Evolutionary conservation across 176 grass and related monocot genomes (phyloP), one percentile per base, ranked within the genome.

Genomic region (Oryza officinalis): DNA sequence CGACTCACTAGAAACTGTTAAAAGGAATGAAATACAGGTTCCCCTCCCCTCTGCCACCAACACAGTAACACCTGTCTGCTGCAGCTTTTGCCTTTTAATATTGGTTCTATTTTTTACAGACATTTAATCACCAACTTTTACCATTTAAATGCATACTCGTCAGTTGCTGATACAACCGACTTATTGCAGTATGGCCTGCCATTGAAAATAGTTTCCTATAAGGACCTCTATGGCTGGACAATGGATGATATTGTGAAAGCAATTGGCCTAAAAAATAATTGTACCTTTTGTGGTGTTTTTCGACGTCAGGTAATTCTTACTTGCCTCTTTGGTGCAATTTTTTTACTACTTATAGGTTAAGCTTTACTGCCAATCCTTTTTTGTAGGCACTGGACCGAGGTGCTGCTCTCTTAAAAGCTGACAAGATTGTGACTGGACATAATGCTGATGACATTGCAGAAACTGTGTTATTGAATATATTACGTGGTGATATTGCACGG

Each of bases 381-480:
- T 86, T 27, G 10, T 78, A 93, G 91, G 93, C 93, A 43, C 77
- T 98, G 89, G 96, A 98, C 79, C 79, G 96, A 86, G 96, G 96
- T 80, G 96, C 96, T 87, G 89, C 93, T 81, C 86, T 98, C 31
- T 75, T 98, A 91, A 88, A 87, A 72, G 93, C 75, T 72, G 96
- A 98, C 85, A 98, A 98, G 74, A 90, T 98, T 52, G 96, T 98
- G 76, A 98, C 93, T 45, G 96, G 96, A 12, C 96, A 98, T 89
- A 98, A 95, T 89, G 96, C 93, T 14, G 96, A 98, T 85, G 96
- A 98, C 79, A 95, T 98, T 94, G 96, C 93, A 27, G 96, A 98
- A 86, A 98, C 96, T 25, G 93, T 98, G 74, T 81, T 95, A 65
- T 74, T 98, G 60, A 98, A 98, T 91, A 98, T 98, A 79, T 88